phyloP scores from a whole-genome alignment of 768 basidiomycete species.

The Mycena filopes region DNA sequence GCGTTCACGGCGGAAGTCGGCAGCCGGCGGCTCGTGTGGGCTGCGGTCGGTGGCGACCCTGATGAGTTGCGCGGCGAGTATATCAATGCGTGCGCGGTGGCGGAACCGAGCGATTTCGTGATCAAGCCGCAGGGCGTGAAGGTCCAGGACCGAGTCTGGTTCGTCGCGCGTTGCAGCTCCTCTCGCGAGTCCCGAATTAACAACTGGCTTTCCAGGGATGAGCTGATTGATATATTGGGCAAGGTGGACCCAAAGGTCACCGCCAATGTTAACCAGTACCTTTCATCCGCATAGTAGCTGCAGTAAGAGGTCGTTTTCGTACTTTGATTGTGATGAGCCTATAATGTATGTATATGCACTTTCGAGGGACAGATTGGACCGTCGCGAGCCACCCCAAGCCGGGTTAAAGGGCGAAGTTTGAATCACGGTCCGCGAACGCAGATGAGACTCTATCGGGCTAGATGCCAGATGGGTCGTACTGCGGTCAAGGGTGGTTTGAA shows the following conservation, averaged over 20 bases:
- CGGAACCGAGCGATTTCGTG: conserved; percentile 35
- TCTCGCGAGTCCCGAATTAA: background rate
- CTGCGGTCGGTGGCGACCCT: conserved; percentile 29
- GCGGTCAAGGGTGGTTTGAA: too few relatives aligned
- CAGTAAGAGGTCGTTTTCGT: too few relatives aligned
- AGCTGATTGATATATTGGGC: conserved; percentile 34
- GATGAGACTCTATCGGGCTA: too few relatives aligned
- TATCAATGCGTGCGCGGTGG: background rate
- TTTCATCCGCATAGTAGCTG: background rate
- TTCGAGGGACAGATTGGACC: too few relatives aligned
- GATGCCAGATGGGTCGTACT: too few relatives aligned
- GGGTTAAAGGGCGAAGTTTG: too few relatives aligned
- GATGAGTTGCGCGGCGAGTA: conserved; percentile 30
- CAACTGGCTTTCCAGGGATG: conserved; percentile 8
- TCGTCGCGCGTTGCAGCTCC: background rate
- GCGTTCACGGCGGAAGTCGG: conserved; percentile 36
- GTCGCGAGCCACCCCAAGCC: too few relatives aligned
- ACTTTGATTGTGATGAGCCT: too few relatives aligned
- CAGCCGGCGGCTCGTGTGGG: conserved; percentile 35
- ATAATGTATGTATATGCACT: too few relatives aligned
- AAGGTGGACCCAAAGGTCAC: conserved; percentile 33
- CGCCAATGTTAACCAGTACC: conserved; percentile 29
- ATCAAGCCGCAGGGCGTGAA: conserved; percentile 27
- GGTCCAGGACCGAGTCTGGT: conserved; percentile 24
- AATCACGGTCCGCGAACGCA: too few relatives aligned